Percentiles rank a stretch among this genome's conserved stretches.
Evolutionary conservation across 176 grass and related monocot species (phyloP).

Genomic region (Guadua angustifolia): DNA sequence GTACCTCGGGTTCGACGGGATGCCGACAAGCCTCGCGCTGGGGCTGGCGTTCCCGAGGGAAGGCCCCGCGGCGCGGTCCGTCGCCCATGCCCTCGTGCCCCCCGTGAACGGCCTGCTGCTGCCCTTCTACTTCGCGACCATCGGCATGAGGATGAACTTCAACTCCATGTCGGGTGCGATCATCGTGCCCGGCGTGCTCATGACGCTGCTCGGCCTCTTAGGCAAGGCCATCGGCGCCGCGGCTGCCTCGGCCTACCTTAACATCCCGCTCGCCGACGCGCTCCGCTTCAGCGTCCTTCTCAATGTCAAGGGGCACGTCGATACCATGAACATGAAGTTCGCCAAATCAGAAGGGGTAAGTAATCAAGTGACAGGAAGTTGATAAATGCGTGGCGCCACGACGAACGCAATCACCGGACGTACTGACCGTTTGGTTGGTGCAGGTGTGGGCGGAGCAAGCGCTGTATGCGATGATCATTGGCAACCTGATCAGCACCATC

Average conservation of each 20-base stretch:
- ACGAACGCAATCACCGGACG: not conserved
- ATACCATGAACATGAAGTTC: constrained; percentile 68
- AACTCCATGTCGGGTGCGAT: constrained; percentile 60
- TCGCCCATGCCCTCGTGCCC: constrained; percentile 24
- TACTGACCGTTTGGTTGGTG: not conserved
- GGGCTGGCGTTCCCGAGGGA: constrained; percentile 55
- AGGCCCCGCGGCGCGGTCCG: constrained; percentile 42
- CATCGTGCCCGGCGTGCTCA: constrained; percentile 49
- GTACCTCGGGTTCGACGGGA: constrained; percentile 47
- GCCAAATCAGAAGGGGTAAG: constrained; percentile 53
- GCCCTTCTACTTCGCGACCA: constrained; percentile 63
- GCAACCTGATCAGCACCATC: constrained; percentile 50
- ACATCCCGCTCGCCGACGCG: constrained; percentile 50
- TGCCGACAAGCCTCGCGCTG: constrained; percentile 49
- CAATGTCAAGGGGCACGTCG: constrained; percentile 58
- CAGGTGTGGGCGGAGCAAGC: constrained; percentile 64
- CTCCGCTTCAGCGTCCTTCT: constrained; percentile 56
- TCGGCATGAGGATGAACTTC: constrained; percentile 53
- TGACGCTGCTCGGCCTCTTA: constrained; percentile 43
- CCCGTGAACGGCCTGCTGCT: constrained; percentile 32
- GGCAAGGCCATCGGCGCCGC: constrained; percentile 53
- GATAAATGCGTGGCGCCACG: not conserved
- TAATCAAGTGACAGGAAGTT: not conserved
- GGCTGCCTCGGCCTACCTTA: constrained; percentile 29
- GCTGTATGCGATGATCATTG: constrained; percentile 62